Base-by-base conservation (phyloP, 352 stramenopile species). In the Phytophthora hybrid region DNA sequence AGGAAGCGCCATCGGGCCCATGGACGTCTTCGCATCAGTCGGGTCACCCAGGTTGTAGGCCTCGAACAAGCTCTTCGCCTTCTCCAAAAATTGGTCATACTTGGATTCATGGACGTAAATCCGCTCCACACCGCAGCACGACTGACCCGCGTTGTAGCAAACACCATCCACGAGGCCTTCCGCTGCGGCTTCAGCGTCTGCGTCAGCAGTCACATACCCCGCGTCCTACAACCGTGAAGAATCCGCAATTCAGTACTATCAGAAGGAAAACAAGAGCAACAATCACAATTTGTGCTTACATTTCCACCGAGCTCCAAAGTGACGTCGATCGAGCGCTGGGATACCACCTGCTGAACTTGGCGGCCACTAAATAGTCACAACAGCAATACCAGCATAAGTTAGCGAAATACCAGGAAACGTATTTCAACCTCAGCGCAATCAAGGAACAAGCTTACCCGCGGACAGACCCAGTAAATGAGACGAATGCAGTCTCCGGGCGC, bases 61-160 rank as follows among this genome's bases (percentile, higher is more conserved):
- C 55, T 94, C 80, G 65, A 95, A 89, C 46, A 93, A 80, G 11
- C 74, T 81, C 51, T 82, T 83, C 6, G 85, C 87, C 49, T 84
- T 85, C 18, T 87, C 84, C 49, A 95, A 57, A 52, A 97, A 97
- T 63, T 80, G 65, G 69, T 97, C 85, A 73, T 95, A 94, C 63
- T 94, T 87, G 53, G 72, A 76, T 57, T 90, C 83, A 63, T 97
- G 89, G 39, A 97, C 90, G 66, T 94, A 97, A 63, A 95, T 91
- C 49, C 90, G 81, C 76, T 97, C 90, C 54, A 94, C 80, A 60
- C 80, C 87, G 64, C 89, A 95, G 78, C 90, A 96, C 37, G 87
- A 94, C 78, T 97, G 90, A 19, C 90, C 90, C 4, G 89, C 84
- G 70, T 96, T 96, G 76, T 93, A 96, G 76, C 90, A 92, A 60